Percentiles rank a stretch among this genome's conserved stretches.
Evolutionary conservation across 306 rosid species (phyloP).

Genomic region (Acacia melanoxylon): DNA sequence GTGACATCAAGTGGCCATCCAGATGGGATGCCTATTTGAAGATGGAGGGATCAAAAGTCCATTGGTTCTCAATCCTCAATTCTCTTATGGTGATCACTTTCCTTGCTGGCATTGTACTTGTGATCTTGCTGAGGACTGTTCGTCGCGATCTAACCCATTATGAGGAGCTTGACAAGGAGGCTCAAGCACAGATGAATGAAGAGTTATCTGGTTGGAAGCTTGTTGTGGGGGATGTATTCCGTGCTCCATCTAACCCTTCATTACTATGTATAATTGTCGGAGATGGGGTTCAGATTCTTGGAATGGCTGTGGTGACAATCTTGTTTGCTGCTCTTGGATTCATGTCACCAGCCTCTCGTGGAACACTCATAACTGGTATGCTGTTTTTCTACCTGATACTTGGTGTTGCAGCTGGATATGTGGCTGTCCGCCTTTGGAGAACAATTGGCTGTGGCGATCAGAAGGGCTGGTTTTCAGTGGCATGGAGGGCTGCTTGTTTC

Average conservation of each 20-base stretch:
- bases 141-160: constrained; percentile 75
- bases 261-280: not conserved
- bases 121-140: constrained; percentile 73
- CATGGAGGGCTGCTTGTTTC: constrained; percentile 77
- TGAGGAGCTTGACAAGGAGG: not conserved
- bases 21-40: constrained; percentile 86
- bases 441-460: constrained; percentile 64
- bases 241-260: not conserved
- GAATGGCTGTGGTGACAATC: constrained; percentile 1
- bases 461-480: constrained; percentile 70
- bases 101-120: constrained; percentile 43
- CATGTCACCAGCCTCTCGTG: constrained; percentile 2
- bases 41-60: constrained; percentile 86
- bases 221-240: constrained; percentile 9
- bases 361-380: not conserved
- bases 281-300: constrained; percentile 7
- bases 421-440: constrained; percentile 75
- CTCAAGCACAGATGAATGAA: not conserved
- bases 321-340: not conserved
- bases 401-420: constrained; percentile 34
- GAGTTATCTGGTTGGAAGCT: constrained; percentile 1
- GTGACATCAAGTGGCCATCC: constrained; percentile 85
- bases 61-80: constrained; percentile 37
- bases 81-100: constrained; percentile 5
- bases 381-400: not conserved